These are phyloP conservation scores for Capsella rubella DNA, from an alignment of 441 rosid species.

Conservation along the genomic window DNA sequence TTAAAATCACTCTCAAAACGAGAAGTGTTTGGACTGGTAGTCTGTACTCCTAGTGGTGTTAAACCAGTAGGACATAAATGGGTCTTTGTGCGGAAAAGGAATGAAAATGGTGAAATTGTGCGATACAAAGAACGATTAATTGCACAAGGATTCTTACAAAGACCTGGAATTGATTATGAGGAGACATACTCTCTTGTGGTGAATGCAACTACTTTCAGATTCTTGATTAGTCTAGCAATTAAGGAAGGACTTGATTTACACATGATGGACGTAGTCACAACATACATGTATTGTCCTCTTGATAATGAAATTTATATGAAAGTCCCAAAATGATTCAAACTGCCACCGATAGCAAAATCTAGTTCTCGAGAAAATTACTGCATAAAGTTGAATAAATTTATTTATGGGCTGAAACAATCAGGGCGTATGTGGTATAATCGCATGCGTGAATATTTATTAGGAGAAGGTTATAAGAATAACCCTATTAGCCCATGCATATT, in stretches of 20 bases:
- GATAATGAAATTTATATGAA: background rate
- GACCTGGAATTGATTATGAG: background rate
- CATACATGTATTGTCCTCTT: background rate
- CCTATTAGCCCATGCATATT: background rate
- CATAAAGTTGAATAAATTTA: background rate
- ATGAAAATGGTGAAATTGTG: background rate
- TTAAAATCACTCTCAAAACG: background rate
- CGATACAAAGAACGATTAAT: constrained; percentile 1
- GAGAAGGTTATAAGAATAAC: background rate
- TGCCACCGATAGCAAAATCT: background rate
- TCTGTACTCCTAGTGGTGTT: background rate
- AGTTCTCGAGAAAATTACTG: background rate
- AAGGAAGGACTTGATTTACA: background rate
- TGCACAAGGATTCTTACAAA: constrained; percentile 11
- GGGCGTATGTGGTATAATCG: background rate
- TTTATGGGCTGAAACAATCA: background rate
- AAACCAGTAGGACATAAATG: constrained; percentile 1
- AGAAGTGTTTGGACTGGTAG: background rate
- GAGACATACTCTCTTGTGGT: constrained; percentile 12
- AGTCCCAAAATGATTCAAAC: background rate
- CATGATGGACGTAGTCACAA: background rate
- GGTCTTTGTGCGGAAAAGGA: background rate
- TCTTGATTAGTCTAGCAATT: background rate
- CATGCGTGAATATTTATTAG: background rate
- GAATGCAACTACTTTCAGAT: background rate